Evolutionary conservation across 2,329 filamentous ascomycete species (phyloP).

Genomic region (Coniochaeta pulveracea): DNA sequence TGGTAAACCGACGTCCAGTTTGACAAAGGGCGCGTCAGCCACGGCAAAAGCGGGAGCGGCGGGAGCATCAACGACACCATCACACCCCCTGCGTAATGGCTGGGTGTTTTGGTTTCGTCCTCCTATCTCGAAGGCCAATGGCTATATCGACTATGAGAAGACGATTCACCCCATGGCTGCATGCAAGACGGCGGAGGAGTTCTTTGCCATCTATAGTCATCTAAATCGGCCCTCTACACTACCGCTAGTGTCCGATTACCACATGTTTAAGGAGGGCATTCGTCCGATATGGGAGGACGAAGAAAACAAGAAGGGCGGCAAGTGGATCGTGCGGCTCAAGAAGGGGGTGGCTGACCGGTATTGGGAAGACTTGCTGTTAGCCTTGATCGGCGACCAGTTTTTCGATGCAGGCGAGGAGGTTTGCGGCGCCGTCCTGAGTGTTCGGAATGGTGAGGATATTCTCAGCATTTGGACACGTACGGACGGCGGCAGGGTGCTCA

Average conservation of each 20-base stretch:
- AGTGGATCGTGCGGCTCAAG: conserved; percentile 95
- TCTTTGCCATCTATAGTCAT: conserved; percentile 82
- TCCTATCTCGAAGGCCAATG: conserved; percentile 89
- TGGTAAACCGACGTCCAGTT: conserved; percentile 27
- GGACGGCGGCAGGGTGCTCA: conserved; percentile 85
- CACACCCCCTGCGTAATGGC: conserved; percentile 62
- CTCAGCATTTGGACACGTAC: conserved; percentile 96
- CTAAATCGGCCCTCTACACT: conserved; percentile 80
- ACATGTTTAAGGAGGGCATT: conserved; percentile 94
- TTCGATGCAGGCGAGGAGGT: conserved; percentile 86
- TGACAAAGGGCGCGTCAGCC: conserved; percentile 32
- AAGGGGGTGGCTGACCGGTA: conserved; percentile 95
- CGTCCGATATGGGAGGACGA: conserved; percentile 98
- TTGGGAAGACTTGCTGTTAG: conserved; percentile 89
- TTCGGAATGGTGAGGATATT: conserved; percentile 92
- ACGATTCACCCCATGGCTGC: conserved; percentile 79
- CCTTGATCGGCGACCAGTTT: conserved; percentile 90
- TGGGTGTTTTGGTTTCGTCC: conserved; percentile 98
- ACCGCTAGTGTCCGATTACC: conserved; percentile 91
- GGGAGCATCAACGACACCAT: conserved; percentile 20
- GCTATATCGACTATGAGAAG: conserved; percentile 85
- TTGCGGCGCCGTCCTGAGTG: conserved; percentile 87
- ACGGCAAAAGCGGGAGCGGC: conserved; percentile 26
- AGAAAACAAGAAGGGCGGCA: conserved; percentile 89
- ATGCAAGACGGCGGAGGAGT: conserved; percentile 76